A percentile compares a stretch with the other conserved stretches of the same genome.
Conservation (phyloP, 1,284 basidiomycete species). For the Austroboletus niveus region DNA sequence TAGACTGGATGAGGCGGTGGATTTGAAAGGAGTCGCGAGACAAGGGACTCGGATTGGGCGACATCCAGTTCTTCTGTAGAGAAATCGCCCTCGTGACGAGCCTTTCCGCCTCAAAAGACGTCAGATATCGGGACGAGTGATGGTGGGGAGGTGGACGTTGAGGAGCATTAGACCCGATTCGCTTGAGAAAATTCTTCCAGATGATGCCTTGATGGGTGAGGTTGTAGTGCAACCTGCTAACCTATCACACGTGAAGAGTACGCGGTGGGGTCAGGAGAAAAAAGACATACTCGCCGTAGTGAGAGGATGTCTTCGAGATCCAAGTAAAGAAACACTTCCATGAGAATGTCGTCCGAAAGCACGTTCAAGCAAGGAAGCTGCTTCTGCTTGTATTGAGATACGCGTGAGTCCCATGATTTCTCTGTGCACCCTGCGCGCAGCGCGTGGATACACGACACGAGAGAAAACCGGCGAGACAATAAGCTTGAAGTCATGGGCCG, state of each 20-base stretch:
- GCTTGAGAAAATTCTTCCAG: constrained; percentile 63
- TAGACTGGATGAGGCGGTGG: constrained; percentile 49
- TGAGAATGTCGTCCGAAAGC: constrained; percentile 43
- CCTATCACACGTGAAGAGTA: constrained; percentile 35
- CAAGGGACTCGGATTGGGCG: constrained; percentile 37
- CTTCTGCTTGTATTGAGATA: constrained; percentile 14
- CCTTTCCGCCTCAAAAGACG: constrained; percentile 60
- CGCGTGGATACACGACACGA: constrained; percentile 15
- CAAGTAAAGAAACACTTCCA: constrained; percentile 50
- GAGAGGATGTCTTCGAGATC: constrained; percentile 53
- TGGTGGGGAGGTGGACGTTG: constrained; percentile 60
- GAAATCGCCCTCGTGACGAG: constrained; percentile 61
- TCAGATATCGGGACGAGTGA: constrained; percentile 41
- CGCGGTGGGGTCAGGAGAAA: background rate
- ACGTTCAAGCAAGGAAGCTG: constrained; percentile 26
- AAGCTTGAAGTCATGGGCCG: constrained; percentile 23
- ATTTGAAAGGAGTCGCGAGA: constrained; percentile 37
- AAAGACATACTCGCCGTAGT: constrained; percentile 45
- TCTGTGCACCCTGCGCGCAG: constrained; percentile 9
- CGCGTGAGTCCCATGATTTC: constrained; percentile 27
- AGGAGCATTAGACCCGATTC: constrained; percentile 54
- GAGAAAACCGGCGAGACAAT: constrained; percentile 22
- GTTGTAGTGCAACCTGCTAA: constrained; percentile 52
- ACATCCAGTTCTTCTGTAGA: constrained; percentile 57
- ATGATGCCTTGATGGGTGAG: constrained; percentile 65